A percentile compares a stretch with the other conserved stretches of the same genome.
phyloP scores from a whole-genome alignment of 441 rosid genomes.

The California macrophylla region DNA sequence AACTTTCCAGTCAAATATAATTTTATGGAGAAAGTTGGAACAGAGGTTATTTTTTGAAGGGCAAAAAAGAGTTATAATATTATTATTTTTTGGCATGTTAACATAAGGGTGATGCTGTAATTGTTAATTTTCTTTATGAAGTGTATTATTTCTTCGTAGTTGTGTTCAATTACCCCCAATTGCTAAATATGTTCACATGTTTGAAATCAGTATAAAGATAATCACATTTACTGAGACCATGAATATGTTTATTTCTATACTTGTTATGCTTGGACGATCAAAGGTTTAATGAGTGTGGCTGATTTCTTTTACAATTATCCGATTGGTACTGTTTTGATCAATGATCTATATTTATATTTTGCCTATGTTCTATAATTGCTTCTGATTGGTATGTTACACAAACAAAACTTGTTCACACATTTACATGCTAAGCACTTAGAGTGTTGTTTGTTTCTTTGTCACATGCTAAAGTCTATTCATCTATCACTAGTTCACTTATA shows the following conservation, averaged over 20 bases:
- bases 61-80: no score
- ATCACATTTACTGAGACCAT: background rate
- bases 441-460: background rate
- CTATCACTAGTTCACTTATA: background rate
- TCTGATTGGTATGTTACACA: background rate
- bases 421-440: background rate
- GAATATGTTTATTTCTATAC: background rate
- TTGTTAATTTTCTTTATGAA: background rate
- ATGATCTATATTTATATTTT: background rate
- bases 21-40: no score
- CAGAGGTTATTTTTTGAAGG: no score
- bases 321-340: background rate
- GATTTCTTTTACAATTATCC: background rate
- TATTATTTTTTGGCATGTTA: no score
- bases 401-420: background rate
- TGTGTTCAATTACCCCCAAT: background rate
- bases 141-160: background rate
- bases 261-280: background rate
- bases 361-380: background rate
- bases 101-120: background rate
- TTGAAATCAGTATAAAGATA: background rate
- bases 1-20: no score
- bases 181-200: background rate
- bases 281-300: background rate
- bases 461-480: background rate